Conservation (phyloP, 2,329 filamentous ascomycete species). For the Blastomyces gilchristii region DNA sequence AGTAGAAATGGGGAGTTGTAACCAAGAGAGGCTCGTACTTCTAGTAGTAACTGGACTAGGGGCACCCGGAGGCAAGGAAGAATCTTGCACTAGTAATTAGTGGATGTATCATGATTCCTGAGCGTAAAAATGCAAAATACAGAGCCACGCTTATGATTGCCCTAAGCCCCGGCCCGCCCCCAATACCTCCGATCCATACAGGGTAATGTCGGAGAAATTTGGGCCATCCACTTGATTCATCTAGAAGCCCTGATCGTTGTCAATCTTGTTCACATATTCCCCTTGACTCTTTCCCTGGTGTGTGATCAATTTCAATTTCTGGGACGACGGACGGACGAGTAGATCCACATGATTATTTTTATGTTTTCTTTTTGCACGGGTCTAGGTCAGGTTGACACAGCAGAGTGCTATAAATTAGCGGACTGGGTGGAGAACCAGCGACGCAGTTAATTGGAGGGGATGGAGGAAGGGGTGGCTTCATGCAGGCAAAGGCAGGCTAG, state of each 20-base stretch:
- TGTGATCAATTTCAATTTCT: too few species aligned
- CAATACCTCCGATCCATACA: not conserved
- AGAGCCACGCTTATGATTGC: not conserved
- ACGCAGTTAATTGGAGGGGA: slow-evolving; percentile 6
- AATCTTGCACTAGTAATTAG: not conserved
- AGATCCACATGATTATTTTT: slow-evolving; percentile 6
- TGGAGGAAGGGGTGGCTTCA: slow-evolving; percentile 4
- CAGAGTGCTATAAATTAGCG: not conserved
- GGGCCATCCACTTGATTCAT: not conserved
- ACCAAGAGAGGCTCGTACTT: not conserved
- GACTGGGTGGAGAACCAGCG: slow-evolving; percentile 4
- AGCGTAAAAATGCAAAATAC: not conserved
- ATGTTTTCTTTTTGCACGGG: not conserved
- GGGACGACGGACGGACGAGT: not conserved
- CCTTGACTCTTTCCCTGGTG: not conserved
- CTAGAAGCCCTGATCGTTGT: not conserved
- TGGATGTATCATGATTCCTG: not conserved
- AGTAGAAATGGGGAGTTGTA: not conserved
- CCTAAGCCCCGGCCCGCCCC: too few species aligned
- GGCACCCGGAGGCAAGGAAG: not conserved
- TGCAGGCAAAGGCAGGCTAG: slow-evolving; percentile 4
- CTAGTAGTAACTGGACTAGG: not conserved
- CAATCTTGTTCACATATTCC: not conserved
- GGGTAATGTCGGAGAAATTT: not conserved
- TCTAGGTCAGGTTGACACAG: slow-evolving; percentile 3